Base-by-base conservation (phyloP, 116 monocot genomes). In the Phalaenopsis hybrid region DNA sequence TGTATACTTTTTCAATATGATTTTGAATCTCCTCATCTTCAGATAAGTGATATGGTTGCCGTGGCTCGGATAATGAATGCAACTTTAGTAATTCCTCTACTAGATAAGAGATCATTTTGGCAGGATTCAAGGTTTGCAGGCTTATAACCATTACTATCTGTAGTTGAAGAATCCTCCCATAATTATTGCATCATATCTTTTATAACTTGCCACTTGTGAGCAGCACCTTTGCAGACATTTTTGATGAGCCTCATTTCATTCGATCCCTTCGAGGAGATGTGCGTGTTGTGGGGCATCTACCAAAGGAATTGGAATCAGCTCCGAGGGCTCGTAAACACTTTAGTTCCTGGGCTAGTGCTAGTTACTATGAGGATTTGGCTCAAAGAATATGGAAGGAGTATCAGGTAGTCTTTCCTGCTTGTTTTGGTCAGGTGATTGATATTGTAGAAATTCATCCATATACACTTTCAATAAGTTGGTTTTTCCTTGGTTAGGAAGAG, bases 31-130 rank as follows among this genome's bases (percentile, higher is more conserved):
- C 37, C 41, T 69, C 59, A 17, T 75, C 72, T 76, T 44, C 91
- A 97, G 96, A 97, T 97, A 85, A 75, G 83, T 86, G 96, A 97
- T 81, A 97, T 97, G 96, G 96, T 97, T 82, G 92, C 92, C 81
- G 91, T 97, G 50, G 96, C 96, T 81, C 89, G 91, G 48, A 86
- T 97, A 45, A 86, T 97, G 90, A 97, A 97, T 92, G 94, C 96
- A 83, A 92, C 94, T 43, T 70, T 97, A 68, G 94, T 97, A 34
- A 90, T 97, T 85, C 96, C 96, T 79, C 85, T 90, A 84, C 86
- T 94, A 77, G 96, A 97, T 85, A 94, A 86, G 76, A 83, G 86
- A 67, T 97, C 96, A 6, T 97, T 94, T 91, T 97, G 96, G 96
- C 89, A 92, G 81, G 96, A 97, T 85, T 82, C 90, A 34, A 97